Conservation (phyloP, 2,329 filamentous ascomycete genomes). For the Trichoderma koningii region DNA sequence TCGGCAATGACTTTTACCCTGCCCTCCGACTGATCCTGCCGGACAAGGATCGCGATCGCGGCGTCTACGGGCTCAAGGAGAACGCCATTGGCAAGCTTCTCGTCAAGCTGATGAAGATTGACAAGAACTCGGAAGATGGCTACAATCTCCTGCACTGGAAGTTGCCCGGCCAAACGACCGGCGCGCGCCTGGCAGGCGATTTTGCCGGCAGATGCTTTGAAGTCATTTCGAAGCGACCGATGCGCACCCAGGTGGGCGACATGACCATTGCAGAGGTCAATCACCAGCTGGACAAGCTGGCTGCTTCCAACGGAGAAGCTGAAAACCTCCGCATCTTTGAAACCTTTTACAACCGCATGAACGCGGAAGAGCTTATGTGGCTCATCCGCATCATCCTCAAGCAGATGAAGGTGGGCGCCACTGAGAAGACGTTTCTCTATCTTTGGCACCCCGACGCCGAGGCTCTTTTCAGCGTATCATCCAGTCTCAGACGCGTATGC, state of each 20-base stretch:
- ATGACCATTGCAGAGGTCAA: conserved; percentile 93
- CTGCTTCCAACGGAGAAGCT: conserved; percentile 75
- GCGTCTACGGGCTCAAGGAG: conserved; percentile 94
- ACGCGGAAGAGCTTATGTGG: conserved; percentile 91
- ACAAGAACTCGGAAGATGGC: conserved; percentile 86
- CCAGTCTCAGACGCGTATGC: conserved; percentile 84
- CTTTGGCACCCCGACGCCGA: conserved; percentile 80
- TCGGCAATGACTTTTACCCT: conserved; percentile 91
- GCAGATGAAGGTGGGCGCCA: conserved; percentile 72
- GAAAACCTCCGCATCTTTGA: conserved; percentile 80
- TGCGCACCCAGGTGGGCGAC: conserved; percentile 70
- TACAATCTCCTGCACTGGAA: conserved; percentile 90
- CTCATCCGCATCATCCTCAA: conserved; percentile 89
- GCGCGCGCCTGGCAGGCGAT: conserved; percentile 75
- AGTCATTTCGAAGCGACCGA: conserved; percentile 79
- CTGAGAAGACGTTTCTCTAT: conserved; percentile 85
- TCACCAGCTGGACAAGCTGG: conserved; percentile 75
- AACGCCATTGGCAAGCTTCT: conserved; percentile 84
- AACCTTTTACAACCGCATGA: conserved; percentile 87
- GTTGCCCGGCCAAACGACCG: conserved; percentile 68
- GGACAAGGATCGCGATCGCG: conserved; percentile 87
- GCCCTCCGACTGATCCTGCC: conserved; percentile 89
- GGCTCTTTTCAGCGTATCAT: conserved; percentile 83
- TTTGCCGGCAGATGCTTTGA: conserved; percentile 90
- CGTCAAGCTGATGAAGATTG: conserved; percentile 91